Evolutionary conservation across 768 basidiomycete genomes (phyloP).

Genomic region (Tulasnella sp.): DNA sequence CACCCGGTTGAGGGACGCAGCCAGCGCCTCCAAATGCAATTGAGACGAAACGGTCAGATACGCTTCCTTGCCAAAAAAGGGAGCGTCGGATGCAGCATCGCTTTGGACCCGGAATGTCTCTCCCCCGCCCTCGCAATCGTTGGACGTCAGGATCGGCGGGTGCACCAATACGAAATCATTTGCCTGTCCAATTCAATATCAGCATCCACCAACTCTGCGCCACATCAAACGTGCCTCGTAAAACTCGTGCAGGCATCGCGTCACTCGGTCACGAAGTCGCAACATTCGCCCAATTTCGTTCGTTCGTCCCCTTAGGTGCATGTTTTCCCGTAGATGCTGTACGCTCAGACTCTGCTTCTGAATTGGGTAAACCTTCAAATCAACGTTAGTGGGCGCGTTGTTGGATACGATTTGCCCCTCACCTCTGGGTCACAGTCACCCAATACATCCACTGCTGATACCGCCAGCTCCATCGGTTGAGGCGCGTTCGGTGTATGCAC

Average conservation of each 20-base stretch:
- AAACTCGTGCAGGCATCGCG: conserved; percentile 46
- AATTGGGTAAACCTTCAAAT: conserved; percentile 64
- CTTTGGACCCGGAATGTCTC: conserved; percentile 65
- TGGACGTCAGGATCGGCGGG: conserved; percentile 79
- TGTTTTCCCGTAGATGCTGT: conserved; percentile 73
- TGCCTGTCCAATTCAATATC: conserved; percentile 33
- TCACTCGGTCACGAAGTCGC: conserved; percentile 50
- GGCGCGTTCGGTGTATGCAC: conserved; percentile 36
- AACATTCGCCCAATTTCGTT: conserved; percentile 59
- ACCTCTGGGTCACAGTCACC: conserved; percentile 53
- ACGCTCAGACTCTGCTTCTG: conserved; percentile 74
- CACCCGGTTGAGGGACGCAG: conserved; percentile 62
- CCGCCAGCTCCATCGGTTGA: conserved; percentile 43
- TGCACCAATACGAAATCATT: conserved; percentile 68
- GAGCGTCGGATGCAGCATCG: background rate
- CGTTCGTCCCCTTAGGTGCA: conserved; percentile 79
- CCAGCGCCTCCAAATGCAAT: conserved; percentile 83
- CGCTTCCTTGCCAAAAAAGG: conserved; percentile 60
- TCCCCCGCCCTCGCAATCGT: conserved; percentile 93
- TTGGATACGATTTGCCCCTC: conserved; percentile 13
- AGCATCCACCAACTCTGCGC: conserved; percentile 12
- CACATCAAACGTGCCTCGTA: conserved; percentile 46
- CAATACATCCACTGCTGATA: conserved; percentile 35
- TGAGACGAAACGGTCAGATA: conserved; percentile 94
- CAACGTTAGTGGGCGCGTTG: background rate